phyloP scores from a whole-genome alignment of 176 grass and related monocot genomes.

The Avena insularis region DNA sequence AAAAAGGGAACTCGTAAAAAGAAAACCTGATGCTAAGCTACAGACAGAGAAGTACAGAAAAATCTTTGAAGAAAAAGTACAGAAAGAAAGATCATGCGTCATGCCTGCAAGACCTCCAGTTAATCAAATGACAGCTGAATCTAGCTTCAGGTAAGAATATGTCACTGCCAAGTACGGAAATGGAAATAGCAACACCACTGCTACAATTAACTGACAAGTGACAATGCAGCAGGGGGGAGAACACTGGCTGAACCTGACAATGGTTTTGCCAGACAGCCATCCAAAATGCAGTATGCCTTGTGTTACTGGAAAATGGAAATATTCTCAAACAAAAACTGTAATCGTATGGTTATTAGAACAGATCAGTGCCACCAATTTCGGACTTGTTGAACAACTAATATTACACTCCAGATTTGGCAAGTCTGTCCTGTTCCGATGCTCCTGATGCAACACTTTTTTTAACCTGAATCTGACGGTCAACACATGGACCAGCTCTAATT shows the following conservation, averaged over 20 bases:
- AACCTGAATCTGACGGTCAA: neutral
- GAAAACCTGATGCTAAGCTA: neutral
- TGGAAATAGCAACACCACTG: neutral
- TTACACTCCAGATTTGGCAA: neutral
- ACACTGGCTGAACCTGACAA: neutral
- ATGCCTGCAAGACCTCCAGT: neutral
- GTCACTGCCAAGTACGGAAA: neutral
- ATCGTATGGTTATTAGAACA: neutral
- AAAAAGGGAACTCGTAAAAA: neutral
- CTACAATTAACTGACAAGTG: neutral
- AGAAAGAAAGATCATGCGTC: neutral
- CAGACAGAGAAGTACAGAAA: neutral
- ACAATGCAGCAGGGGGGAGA: neutral
- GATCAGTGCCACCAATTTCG: too few species aligned
- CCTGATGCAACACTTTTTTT: neutral
- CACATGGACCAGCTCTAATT: conserved; percentile 27
- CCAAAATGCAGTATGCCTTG: neutral
- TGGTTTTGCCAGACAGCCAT: neutral
- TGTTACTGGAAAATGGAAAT: neutral
- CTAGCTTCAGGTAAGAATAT: neutral
- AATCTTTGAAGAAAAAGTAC: neutral
- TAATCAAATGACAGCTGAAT: neutral
- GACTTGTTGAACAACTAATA: neutral
- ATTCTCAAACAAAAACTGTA: neutral
- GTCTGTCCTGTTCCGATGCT: neutral